Conservation (phyloP, 2,329 filamentous ascomycete genomes). For the Ascochyta lentis region DNA sequence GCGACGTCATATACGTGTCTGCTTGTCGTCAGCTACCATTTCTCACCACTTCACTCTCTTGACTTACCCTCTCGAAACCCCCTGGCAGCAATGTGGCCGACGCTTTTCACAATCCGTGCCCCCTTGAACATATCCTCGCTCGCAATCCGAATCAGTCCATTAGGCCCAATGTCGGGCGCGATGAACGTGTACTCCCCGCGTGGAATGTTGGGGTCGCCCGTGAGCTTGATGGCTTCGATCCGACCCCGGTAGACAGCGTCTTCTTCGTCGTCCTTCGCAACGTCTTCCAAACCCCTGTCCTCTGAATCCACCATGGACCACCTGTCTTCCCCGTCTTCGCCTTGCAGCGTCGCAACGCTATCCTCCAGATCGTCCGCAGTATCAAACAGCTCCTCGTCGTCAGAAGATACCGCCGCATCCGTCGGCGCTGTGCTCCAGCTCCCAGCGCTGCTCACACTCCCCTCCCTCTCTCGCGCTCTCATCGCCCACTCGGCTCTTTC, state of each 20-base stretch:
- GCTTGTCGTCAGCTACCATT: not conserved
- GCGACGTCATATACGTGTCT: conserved; percentile 78
- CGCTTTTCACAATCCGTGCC: conserved; percentile 73
- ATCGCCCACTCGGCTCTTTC: conserved; percentile 40
- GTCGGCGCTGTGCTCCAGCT: conserved; percentile 44
- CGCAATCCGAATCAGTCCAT: conserved; percentile 69
- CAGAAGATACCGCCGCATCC: conserved; percentile 9
- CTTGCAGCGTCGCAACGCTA: conserved; percentile 43
- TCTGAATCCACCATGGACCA: not conserved
- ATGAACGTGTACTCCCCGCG: conserved; percentile 84
- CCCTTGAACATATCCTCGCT: conserved; percentile 75
- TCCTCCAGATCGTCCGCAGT: conserved; percentile 48
- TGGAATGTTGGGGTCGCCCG: conserved; percentile 88
- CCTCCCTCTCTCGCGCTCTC: conserved; percentile 31
- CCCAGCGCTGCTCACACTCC: conserved; percentile 38
- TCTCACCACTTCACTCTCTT: too few species aligned
- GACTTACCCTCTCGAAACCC: conserved; percentile 75
- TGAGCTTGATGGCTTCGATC: conserved; percentile 86
- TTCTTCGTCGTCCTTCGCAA: conserved; percentile 20
- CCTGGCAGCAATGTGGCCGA: conserved; percentile 77
- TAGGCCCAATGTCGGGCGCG: conserved; percentile 75
- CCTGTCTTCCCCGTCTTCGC: conserved; percentile 1
- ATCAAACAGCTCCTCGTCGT: conserved; percentile 20
- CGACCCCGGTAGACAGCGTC: conserved; percentile 65
- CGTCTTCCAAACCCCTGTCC: too few species aligned